Evolutionary conservation across 306 rosid species (phyloP).

Genomic region (Spatholobus suberectus): DNA sequence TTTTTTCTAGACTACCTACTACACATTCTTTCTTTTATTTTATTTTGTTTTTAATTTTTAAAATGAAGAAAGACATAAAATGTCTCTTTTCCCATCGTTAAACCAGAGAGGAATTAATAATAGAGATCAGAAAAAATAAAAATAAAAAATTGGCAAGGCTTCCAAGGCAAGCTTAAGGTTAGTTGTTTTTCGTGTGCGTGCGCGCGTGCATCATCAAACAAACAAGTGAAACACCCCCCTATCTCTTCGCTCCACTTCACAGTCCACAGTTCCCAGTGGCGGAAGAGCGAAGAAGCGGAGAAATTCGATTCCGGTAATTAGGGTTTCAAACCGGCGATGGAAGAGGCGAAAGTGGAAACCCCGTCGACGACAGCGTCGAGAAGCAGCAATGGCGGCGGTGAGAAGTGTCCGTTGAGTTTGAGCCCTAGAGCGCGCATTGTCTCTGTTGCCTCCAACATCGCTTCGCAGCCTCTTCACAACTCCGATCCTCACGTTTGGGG

Average conservation of each 20-base stretch:
- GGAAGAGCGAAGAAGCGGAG: not conserved
- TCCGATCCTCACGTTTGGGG: conserved; percentile 83
- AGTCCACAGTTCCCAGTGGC: not conserved
- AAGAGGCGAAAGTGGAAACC: conserved; percentile 21
- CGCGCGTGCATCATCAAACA: not conserved
- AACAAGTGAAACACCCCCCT: not conserved
- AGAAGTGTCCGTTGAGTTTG: conserved; percentile 1
- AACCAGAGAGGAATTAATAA: too few species aligned
- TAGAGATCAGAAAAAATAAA: too few species aligned
- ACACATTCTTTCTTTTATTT: too few species aligned
- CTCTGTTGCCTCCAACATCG: conserved; percentile 71
- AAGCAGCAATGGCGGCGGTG: not conserved
- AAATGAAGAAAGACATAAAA: too few species aligned
- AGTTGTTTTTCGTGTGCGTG: not conserved
- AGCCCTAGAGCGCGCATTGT: conserved; percentile 58
- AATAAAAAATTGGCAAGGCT: not conserved
- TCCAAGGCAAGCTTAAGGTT: not conserved
- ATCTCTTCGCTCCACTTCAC: not conserved
- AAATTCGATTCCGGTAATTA: not conserved
- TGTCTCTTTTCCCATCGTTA: too few species aligned
- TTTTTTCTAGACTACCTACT: too few species aligned
- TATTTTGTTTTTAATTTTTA: too few species aligned
- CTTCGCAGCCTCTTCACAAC: conserved; percentile 75
- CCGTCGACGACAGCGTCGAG: not conserved
- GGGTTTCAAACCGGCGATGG: conserved; percentile 73